Conservation (phyloP, 1,284 basidiomycete genomes). For the Ustilago bromivora region DNA sequence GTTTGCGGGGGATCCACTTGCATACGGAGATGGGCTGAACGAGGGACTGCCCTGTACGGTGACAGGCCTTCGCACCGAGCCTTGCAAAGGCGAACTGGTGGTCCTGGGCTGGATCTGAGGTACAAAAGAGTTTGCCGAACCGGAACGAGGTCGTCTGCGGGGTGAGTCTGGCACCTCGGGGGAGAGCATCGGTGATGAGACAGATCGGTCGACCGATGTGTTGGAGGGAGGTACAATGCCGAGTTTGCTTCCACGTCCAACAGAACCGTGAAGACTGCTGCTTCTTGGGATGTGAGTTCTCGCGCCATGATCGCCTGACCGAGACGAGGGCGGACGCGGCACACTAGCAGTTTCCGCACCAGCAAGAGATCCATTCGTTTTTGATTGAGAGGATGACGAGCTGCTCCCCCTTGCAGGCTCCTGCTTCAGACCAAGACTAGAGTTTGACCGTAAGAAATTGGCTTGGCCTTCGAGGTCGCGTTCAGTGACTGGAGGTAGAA, state of each 20-base stretch:
- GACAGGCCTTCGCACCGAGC: slow-evolving; percentile 13
- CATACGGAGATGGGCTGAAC: slow-evolving; percentile 5
- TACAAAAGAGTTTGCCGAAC: slow-evolving; percentile 18
- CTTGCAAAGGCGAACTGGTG: slow-evolving; percentile 34
- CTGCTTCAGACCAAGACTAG: not conserved
- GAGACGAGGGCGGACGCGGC: not conserved
- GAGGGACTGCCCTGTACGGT: slow-evolving; percentile 25
- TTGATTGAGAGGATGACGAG: not conserved
- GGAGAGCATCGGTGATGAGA: not conserved
- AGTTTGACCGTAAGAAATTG: slow-evolving; percentile 1
- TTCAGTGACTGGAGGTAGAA: slow-evolving; percentile 33
- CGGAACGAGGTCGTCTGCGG: slow-evolving; percentile 31
- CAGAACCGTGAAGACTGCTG: slow-evolving; percentile 37
- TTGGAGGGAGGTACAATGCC: not conserved
- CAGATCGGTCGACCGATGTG: slow-evolving; percentile 1
- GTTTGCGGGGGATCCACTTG: not conserved
- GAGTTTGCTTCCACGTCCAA: slow-evolving; percentile 8
- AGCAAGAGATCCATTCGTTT: not conserved
- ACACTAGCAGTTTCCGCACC: not conserved
- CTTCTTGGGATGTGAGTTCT: slow-evolving; percentile 26
- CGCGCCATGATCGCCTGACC: not conserved
- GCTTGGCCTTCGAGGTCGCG: slow-evolving; percentile 18
- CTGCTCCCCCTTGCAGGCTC: slow-evolving; percentile 3
- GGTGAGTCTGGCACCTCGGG: slow-evolving; percentile 10
- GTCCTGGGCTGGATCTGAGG: slow-evolving; percentile 49